Percentiles rank a stretch among this genome's conserved stretches.
Conservation (phyloP, 2,329 filamentous ascomycete genomes). For the Chaetomium sp. region DNA sequence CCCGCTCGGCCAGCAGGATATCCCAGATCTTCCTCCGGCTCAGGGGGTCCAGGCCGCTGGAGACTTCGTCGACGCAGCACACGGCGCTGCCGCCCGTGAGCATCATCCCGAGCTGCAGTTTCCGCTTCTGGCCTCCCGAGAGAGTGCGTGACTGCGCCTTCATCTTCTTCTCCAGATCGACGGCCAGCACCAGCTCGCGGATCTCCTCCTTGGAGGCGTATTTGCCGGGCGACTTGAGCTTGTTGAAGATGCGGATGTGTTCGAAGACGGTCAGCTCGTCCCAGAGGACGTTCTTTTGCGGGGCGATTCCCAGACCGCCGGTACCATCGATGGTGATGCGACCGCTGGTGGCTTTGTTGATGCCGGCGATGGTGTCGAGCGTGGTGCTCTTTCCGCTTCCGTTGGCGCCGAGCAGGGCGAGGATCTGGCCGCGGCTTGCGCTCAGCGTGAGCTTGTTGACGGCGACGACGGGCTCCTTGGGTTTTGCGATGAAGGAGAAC, state of each 20-base stretch:
- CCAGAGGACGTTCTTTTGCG: conserved; percentile 94
- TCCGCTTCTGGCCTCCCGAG: conserved; percentile 89
- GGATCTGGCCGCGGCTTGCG: conserved; percentile 76
- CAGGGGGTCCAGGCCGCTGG: conserved; percentile 82
- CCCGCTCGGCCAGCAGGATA: conserved; percentile 82
- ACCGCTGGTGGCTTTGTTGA: conserved; percentile 75
- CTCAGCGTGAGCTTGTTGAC: conserved; percentile 73
- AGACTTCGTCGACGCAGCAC: conserved; percentile 91
- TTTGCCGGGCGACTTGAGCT: conserved; percentile 67
- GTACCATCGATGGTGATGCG: conserved; percentile 75
- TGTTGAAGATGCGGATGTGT: conserved; percentile 82
- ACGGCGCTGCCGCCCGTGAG: conserved; percentile 85
- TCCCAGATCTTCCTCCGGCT: conserved; percentile 92
- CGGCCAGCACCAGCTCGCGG: conserved; percentile 63
- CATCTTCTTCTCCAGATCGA: conserved; percentile 76
- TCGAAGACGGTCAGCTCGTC: conserved; percentile 83
- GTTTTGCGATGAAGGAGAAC: conserved; percentile 50
- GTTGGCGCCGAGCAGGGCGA: conserved; percentile 85
- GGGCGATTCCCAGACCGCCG: conserved; percentile 81
- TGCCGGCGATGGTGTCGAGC: conserved; percentile 81
- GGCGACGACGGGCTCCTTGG: conserved; percentile 71
- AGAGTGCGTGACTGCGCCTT: conserved; percentile 73
- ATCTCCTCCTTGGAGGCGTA: conserved; percentile 62
- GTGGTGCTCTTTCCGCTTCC: conserved; percentile 91
- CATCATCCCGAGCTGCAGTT: conserved; percentile 93